Evolutionary conservation across 176 grass and related monocot species (phyloP).

Genomic region (Phoenix dactylifera): DNA sequence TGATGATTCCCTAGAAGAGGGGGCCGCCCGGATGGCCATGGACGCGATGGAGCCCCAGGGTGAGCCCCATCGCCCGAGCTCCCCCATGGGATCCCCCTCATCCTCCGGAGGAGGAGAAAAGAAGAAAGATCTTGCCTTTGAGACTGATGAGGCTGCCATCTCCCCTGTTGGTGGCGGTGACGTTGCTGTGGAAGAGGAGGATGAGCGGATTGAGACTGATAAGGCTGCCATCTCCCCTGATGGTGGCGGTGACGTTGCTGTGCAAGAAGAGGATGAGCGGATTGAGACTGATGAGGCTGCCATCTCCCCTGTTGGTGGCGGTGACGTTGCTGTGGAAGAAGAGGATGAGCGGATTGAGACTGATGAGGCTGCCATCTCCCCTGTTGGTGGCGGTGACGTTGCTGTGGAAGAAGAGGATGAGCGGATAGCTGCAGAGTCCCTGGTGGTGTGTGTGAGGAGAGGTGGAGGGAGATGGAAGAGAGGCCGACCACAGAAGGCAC

Average conservation of each 20-base stretch:
- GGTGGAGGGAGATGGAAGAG: constrained; percentile 52
- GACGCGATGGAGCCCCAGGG: constrained; percentile 2
- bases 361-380: neutral
- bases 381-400: neutral
- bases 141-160: neutral
- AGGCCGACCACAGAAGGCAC: constrained; percentile 54
- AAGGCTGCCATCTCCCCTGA: neutral
- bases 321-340: constrained; percentile 10
- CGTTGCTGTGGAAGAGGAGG: constrained; percentile 22
- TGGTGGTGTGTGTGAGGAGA: constrained; percentile 27
- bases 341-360: constrained; percentile 25
- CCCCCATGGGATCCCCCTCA: too few species aligned
- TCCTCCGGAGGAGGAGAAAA: too few species aligned
- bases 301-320: neutral
- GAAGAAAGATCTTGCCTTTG: too few species aligned
- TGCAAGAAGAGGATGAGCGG: constrained; percentile 31
- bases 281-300: constrained; percentile 13
- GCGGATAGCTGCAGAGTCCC: constrained; percentile 2
- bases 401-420: constrained; percentile 28
- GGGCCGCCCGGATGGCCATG: constrained; percentile 26
- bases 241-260: neutral
- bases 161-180: neutral
- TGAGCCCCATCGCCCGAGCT: constrained; percentile 18
- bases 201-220: constrained; percentile 19
- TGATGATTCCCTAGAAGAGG: constrained; percentile 16